Evolutionary conservation across 192 early-diverging fungal species (phyloP).

Genomic region (Chytriomyces confervae): DNA sequence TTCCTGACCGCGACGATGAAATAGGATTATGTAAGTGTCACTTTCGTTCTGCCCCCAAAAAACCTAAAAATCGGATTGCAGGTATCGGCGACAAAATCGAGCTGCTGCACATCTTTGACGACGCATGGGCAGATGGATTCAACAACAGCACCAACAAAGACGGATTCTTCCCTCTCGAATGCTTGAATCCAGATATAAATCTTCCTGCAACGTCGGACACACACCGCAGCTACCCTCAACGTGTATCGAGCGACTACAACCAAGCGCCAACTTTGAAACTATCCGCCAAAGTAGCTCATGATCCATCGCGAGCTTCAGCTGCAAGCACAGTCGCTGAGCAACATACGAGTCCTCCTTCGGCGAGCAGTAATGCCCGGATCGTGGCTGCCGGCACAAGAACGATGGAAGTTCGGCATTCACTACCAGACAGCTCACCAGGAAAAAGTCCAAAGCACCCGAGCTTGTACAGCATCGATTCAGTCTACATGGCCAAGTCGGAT

Average conservation of each 20-base stretch:
- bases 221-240: neutral
- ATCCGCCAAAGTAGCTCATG: neutral
- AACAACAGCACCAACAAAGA: conserved; percentile 33
- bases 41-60: neutral
- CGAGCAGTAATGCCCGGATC: too few relatives aligned
- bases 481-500: too few relatives aligned
- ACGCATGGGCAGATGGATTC: conserved; percentile 36
- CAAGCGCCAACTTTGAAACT: neutral
- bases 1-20: conserved; percentile 7
- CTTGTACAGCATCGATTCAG: neutral
- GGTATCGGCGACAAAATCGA: conserved; percentile 20
- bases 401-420: too few relatives aligned
- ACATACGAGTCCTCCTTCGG: too few relatives aligned
- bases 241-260: neutral
- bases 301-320: too few relatives aligned
- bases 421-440: neutral
- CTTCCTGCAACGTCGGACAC: neutral
- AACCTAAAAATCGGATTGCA: neutral
- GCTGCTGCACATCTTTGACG: conserved; percentile 12
- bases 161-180: conserved; percentile 44
- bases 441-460: neutral
- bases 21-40: conserved; percentile 6
- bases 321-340: too few relatives aligned
- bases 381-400: too few relatives aligned
- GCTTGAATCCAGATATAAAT: conserved; percentile 8